A percentile compares a stretch with the other conserved stretches of the same genome.
Conservation (phyloP, 2,329 filamentous ascomycete species). For the Diplodia scrobiculata region DNA sequence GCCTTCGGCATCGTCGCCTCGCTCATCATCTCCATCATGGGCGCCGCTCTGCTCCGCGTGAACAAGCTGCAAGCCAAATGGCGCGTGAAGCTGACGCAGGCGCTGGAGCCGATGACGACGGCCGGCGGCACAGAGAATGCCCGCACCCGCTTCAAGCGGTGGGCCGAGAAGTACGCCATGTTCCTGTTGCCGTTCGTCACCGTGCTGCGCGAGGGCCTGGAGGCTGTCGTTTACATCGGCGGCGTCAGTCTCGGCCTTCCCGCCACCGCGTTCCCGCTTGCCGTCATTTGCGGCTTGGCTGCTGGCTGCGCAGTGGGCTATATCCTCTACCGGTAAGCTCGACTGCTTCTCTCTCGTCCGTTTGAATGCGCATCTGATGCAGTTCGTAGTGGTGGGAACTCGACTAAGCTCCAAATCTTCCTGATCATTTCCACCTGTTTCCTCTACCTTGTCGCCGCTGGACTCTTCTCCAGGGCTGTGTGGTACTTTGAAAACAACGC, state of each 20-base stretch:
- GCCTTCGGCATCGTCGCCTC: constrained; percentile 73
- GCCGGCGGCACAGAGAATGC: constrained; percentile 33
- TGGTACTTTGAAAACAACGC: constrained; percentile 72
- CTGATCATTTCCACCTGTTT: constrained; percentile 80
- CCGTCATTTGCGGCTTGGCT: constrained; percentile 70
- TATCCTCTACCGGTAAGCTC: constrained; percentile 66
- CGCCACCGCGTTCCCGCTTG: constrained; percentile 73
- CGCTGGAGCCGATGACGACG: constrained; percentile 58
- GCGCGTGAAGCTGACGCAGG: constrained; percentile 75
- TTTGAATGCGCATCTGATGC: not conserved
- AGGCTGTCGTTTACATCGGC: constrained; percentile 82
- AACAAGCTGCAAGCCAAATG: constrained; percentile 85
- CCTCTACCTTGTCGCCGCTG: constrained; percentile 80
- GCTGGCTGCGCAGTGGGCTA: constrained; percentile 70
- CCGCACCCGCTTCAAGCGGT: constrained; percentile 41
- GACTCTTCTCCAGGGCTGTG: constrained; percentile 74
- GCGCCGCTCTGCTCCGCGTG: constrained; percentile 75
- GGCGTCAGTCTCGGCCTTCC: constrained; percentile 78
- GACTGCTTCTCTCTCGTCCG: not conserved
- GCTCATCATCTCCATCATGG: constrained; percentile 79
- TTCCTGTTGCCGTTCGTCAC: constrained; percentile 85
- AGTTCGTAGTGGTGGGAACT: constrained; percentile 58
- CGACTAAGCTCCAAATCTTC: constrained; percentile 70
- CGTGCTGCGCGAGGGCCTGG: constrained; percentile 78
- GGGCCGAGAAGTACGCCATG: constrained; percentile 80